A percentile compares a stretch with the other conserved stretches of the same genome.
Evolutionary conservation across 192 early-diverging fungal genomes (phyloP).

Genomic region (Podila horticola): DNA sequence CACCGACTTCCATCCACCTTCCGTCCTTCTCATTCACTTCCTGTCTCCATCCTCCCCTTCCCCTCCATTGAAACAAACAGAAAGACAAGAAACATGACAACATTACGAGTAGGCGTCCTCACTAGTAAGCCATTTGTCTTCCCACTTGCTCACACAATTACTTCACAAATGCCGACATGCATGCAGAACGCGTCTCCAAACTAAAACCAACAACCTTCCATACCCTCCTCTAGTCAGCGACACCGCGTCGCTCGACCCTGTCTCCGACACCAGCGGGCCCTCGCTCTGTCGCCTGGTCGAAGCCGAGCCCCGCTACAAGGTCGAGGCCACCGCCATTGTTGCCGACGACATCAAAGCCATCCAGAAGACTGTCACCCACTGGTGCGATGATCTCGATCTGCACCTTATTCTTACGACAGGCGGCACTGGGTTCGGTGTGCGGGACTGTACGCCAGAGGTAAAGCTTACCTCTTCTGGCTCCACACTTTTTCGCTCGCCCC

Average conservation of each 20-base stretch:
- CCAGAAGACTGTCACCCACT: constrained; percentile 56
- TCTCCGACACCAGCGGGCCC: constrained; percentile 73
- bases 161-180: background rate
- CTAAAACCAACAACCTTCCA: background rate
- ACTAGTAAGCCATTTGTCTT: constrained; percentile 24
- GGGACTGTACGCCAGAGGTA: constrained; percentile 92
- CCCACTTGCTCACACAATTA: background rate
- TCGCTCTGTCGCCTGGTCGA: constrained; percentile 55
- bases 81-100: background rate
- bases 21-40: background rate
- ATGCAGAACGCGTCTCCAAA: background rate
- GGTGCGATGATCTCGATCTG: constrained; percentile 59
- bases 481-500: background rate
- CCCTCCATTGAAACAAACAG: background rate
- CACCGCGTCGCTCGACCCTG: constrained; percentile 60
- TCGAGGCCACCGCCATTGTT: constrained; percentile 51
- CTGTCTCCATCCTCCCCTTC: background rate
- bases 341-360: constrained; percentile 68
- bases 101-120: constrained; percentile 41
- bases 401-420: constrained; percentile 87
- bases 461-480: background rate
- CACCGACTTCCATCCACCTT: no score
- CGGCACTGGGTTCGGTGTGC: constrained; percentile 90
- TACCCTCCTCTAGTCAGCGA: constrained; percentile 65
- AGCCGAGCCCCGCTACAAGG: constrained; percentile 47